Percentiles rank a stretch among this genome's conserved stretches.
Evolutionary conservation across 148 eudicot genomes (phyloP).

Genomic region (Persicaria maculosa): DNA sequence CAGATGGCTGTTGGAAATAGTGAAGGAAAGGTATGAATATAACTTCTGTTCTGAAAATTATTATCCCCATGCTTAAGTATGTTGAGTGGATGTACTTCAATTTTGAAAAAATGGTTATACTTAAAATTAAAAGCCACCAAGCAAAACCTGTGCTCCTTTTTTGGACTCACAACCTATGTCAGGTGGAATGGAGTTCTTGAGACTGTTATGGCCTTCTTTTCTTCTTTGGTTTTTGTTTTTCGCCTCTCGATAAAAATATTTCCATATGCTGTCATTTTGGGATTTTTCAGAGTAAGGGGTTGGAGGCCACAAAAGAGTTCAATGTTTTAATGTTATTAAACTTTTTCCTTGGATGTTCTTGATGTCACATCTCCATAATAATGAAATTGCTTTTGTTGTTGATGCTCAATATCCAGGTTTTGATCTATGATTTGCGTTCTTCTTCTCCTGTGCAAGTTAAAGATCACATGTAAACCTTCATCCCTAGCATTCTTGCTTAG

Average conservation of each 20-base stretch:
- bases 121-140: neutral
- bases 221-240: neutral
- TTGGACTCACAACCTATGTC: too few relatives aligned
- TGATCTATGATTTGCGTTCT: constrained; percentile 87
- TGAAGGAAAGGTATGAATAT: constrained; percentile 65
- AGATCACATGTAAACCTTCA: constrained; percentile 86
- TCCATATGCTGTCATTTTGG: neutral
- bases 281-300: neutral
- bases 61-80: neutral
- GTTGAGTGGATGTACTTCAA: neutral
- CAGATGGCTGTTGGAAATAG: constrained; percentile 97
- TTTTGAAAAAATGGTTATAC: neutral
- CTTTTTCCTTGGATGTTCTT: neutral
- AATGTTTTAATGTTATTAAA: neutral
- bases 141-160: neutral
- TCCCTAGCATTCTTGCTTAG: constrained; percentile 2
- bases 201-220: neutral
- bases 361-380: neutral
- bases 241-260: neutral
- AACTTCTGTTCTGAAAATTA: neutral
- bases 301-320: neutral
- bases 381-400: constrained; percentile 8
- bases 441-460: constrained; percentile 70
- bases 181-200: too few relatives aligned
- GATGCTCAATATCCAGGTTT: constrained; percentile 42